Evolutionary conservation across 176 grass and related monocot genomes (phyloP).

Genomic region (Raddia guianensis): DNA sequence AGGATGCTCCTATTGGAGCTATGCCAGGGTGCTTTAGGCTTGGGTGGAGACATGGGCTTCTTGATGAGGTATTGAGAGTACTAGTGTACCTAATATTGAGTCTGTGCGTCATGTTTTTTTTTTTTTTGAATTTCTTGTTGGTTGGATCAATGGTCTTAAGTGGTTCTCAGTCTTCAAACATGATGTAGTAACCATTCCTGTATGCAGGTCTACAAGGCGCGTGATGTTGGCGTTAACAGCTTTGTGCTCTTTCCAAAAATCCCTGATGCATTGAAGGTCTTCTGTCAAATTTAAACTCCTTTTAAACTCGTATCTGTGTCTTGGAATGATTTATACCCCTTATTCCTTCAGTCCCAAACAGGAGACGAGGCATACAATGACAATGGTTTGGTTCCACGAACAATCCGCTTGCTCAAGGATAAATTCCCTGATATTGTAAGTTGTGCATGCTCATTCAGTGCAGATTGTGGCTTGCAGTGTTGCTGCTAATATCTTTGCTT

Average conservation of each 20-base stretch:
- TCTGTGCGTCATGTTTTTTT: neutral
- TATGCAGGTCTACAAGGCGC: slow-evolving; percentile 90
- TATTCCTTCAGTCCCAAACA: slow-evolving; percentile 58
- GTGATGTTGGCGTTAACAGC: slow-evolving; percentile 92
- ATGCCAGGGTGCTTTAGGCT: slow-evolving; percentile 98
- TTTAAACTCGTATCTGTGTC: slow-evolving; percentile 6
- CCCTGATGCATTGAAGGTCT: slow-evolving; percentile 95
- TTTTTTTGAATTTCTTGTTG: neutral
- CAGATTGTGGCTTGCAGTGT: neutral
- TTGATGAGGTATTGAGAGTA: slow-evolving; percentile 70
- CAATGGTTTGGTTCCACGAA: slow-evolving; percentile 85
- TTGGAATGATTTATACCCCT: slow-evolving; percentile 26
- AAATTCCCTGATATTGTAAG: slow-evolving; percentile 95
- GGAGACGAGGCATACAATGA: slow-evolving; percentile 94
- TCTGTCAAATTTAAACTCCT: slow-evolving; percentile 10
- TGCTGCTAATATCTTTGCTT: slow-evolving; percentile 7
- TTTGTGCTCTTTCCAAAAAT: slow-evolving; percentile 98
- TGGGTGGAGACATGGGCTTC: slow-evolving; percentile 90
- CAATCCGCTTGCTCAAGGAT: slow-evolving; percentile 91
- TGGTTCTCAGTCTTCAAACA: slow-evolving; percentile 1
- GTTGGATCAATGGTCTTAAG: neutral
- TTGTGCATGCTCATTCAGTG: neutral
- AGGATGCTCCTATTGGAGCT: slow-evolving; percentile 89
- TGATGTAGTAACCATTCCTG: neutral
- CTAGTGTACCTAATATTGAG: neutral